Percentiles rank a stretch among this genome's conserved stretches.
phyloP scores from a whole-genome alignment of 2,329 filamentous ascomycete genomes.

The Magnaporthiopsis incrustans region DNA sequence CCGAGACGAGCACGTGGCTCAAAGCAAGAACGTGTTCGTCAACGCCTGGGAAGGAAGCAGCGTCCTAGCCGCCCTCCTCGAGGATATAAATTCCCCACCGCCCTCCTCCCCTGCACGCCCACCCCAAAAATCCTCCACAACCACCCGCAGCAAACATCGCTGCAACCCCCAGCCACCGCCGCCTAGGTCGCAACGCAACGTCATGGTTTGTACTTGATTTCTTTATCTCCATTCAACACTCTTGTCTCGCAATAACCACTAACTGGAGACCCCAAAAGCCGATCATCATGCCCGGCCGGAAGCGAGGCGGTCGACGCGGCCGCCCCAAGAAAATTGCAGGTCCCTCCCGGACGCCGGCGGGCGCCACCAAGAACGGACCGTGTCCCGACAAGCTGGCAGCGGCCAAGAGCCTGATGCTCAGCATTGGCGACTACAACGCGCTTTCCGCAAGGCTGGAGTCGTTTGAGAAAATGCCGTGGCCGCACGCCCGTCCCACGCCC shows the following conservation, averaged over 20 bases:
- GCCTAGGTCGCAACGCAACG: too few relatives aligned
- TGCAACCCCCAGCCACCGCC: too few relatives aligned
- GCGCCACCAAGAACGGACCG: too few relatives aligned
- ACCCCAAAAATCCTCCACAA: too few relatives aligned
- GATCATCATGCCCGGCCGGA: neutral
- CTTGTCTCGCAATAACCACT: too few relatives aligned
- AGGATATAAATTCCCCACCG: neutral
- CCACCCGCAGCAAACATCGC: too few relatives aligned
- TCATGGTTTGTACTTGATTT: too few relatives aligned
- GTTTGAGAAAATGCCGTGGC: neutral
- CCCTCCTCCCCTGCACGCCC: too few relatives aligned
- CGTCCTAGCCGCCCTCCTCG: too few relatives aligned
- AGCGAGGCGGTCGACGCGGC: neutral
- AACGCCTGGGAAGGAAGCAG: neutral
- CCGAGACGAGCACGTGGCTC: neutral
- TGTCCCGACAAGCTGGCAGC: neutral
- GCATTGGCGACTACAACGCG: slow-evolving; percentile 3
- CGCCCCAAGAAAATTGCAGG: too few relatives aligned
- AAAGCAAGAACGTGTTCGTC: neutral
- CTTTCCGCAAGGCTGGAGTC: neutral
- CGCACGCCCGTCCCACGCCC: neutral
- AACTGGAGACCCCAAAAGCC: neutral
- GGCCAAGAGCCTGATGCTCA: neutral
- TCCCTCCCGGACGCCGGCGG: too few relatives aligned
- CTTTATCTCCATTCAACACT: too few relatives aligned